Conservation (phyloP, 2,329 filamentous ascomycete genomes). For the Harringtonia lauricola region DNA sequence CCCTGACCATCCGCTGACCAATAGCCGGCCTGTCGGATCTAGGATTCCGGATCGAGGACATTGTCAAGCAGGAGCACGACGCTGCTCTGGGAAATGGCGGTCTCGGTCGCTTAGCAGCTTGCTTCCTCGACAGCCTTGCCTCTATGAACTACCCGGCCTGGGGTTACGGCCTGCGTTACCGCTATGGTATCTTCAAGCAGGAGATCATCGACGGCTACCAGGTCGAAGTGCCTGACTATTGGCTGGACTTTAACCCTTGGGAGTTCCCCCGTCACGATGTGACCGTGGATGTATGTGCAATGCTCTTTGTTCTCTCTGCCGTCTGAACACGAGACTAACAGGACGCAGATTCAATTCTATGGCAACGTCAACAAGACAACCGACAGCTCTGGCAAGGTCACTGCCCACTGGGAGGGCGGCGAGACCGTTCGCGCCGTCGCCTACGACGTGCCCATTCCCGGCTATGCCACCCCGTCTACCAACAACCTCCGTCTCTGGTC, state of each 20-base stretch:
- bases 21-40: slow-evolving; percentile 76
- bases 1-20: background rate
- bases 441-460: slow-evolving; percentile 87
- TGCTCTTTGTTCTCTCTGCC: background rate
- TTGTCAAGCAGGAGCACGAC: slow-evolving; percentile 90
- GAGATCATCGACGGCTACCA: slow-evolving; percentile 98
- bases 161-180: slow-evolving; percentile 92
- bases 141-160: slow-evolving; percentile 92
- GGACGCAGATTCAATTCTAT: slow-evolving; percentile 75
- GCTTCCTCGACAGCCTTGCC: slow-evolving; percentile 92
- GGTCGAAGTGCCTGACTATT: slow-evolving; percentile 96
- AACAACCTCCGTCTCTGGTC: slow-evolving; percentile 98
- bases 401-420: slow-evolving; percentile 78
- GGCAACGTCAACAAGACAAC: slow-evolving; percentile 67
- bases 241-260: slow-evolving; percentile 99
- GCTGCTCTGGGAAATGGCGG: slow-evolving; percentile 94
- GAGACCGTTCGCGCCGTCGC: slow-evolving; percentile 88
- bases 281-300: slow-evolving; percentile 60
- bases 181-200: slow-evolving; percentile 98
- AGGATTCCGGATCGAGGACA: slow-evolving; percentile 93
- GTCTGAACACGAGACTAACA: background rate
- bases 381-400: slow-evolving; percentile 65
- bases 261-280: slow-evolving; percentile 95
- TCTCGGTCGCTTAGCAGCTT: slow-evolving; percentile 86
- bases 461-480: slow-evolving; percentile 78